Base-by-base conservation (phyloP, 2,329 filamentous ascomycete species). In the Ceratocystis smalleyi region DNA sequence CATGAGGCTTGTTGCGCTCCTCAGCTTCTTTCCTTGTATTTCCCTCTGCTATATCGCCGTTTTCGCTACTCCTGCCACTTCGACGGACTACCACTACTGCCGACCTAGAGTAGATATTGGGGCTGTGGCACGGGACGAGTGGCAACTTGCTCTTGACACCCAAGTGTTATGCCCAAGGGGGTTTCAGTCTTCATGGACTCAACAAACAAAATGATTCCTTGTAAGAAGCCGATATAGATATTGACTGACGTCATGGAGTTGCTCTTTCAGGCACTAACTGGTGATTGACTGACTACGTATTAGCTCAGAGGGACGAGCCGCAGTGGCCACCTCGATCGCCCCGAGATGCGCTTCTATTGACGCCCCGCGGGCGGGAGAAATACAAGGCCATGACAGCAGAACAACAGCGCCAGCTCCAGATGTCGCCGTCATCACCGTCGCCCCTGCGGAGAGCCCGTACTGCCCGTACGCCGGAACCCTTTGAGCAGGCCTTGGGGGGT, bases 291-390 rank as follows among this genome's bases (percentile, higher is more conserved):
- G n/a, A 10, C 22, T 43, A 17, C 62, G 57, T 70, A 68, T 72
- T 75, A 69, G 59, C 64, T 4, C 57, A 61, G 19, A 60, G 49
- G 57, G 72, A 77, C 67, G 78, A 80, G 70, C 73, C 77, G 55
- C 80, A 84, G 73, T 88, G 84, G 84, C 84, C 84, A 19, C 84
- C 84, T 24, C 77, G 81, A 72, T 87, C 84, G 64, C 84, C 84
- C 51, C 82, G 81, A 72, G 84, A 87, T 71, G 83, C 77, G 62
- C 77, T 87, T 22, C 71, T 84, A 45, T 79, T 81, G 72, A 85
- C 91, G 2, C 92, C 92, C 0, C 83, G 86, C 68, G 92, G 91
- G 63, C 86, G 91, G 70, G 84, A 86, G 72, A 86, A 84, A 72
- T 83, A 89, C 70, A 81, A 54, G 12, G 57, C 65, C 27, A 66